phyloP scores from a whole-genome alignment of 495 filamentous ascomycete species.

The Aspergillus incahuasiensis region DNA sequence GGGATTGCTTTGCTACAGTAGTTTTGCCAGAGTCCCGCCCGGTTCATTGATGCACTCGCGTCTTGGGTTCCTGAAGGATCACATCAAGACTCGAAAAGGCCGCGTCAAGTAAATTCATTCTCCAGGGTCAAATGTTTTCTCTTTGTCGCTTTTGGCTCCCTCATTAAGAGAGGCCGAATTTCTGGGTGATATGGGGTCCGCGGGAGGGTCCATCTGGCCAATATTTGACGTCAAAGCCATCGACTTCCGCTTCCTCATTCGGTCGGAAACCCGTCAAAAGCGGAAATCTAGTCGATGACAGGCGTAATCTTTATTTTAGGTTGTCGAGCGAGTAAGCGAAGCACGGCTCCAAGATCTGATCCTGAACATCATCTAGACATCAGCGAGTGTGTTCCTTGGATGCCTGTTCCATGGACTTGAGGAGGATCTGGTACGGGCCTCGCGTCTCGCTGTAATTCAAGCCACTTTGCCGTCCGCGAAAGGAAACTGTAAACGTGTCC shows the following conservation, averaged over 20 bases:
- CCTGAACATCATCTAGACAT: neutral
- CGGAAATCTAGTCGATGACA: neutral
- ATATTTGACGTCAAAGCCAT: slow-evolving; percentile 2
- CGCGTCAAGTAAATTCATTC: neutral
- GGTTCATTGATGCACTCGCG: neutral
- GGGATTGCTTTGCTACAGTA: neutral
- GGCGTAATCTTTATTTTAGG: neutral
- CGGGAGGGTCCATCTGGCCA: neutral
- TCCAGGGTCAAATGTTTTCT: neutral
- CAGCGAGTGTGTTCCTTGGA: neutral
- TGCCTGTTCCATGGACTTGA: neutral
- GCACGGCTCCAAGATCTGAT: neutral
- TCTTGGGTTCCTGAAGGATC: neutral
- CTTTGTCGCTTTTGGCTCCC: neutral
- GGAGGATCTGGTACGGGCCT: neutral
- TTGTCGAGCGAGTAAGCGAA: slow-evolving; percentile 2
- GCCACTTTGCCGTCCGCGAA: neutral
- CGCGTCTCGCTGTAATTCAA: neutral
- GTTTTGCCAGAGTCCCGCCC: neutral
- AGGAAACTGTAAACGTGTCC: slow-evolving; percentile 2
- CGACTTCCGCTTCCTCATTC: slow-evolving; percentile 10
- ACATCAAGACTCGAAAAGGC: neutral
- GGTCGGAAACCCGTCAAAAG: neutral
- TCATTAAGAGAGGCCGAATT: neutral
- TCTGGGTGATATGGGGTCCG: neutral